Evolutionary conservation across 345 rosid species (phyloP).

Genomic region (Hibiscus trionum): DNA sequence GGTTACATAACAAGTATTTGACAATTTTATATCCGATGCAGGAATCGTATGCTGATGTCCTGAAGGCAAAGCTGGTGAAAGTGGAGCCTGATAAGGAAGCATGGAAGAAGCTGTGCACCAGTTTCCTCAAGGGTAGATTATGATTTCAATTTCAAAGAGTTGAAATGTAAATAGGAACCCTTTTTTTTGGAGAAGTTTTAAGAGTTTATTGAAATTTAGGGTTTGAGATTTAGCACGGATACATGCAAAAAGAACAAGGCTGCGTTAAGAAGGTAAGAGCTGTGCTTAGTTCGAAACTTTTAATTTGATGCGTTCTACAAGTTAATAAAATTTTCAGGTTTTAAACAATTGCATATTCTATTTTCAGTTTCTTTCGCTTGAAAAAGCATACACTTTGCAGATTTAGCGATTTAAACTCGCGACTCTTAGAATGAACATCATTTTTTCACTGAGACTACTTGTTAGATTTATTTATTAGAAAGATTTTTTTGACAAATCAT

Average conservation of each 20-base stretch:
- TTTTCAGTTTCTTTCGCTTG: too few relatives aligned
- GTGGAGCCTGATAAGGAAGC: conserved; percentile 42
- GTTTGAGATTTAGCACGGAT: not conserved
- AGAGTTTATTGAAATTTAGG: not conserved
- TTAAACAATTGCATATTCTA: not conserved
- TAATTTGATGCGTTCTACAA: not conserved
- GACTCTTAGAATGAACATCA: too few relatives aligned
- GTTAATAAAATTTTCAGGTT: not conserved
- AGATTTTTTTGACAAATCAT: too few relatives aligned
- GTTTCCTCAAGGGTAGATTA: conserved; percentile 49
- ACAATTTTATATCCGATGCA: not conserved
- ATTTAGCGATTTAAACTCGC: too few relatives aligned
- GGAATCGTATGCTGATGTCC: conserved; percentile 38
- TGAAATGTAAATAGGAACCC: not conserved
- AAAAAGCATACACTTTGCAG: too few relatives aligned
- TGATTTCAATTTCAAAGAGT: not conserved
- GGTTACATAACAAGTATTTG: not conserved
- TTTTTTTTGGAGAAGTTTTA: not conserved
- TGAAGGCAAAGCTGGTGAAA: conserved; percentile 32
- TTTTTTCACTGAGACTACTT: too few relatives aligned
- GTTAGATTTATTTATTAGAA: too few relatives aligned
- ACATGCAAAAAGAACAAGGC: not conserved
- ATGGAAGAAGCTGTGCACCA: conserved; percentile 46
- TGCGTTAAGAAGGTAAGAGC: not conserved
- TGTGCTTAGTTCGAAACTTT: not conserved